A percentile compares a stretch with the other conserved stretches of the same genome.
Evolutionary conservation across 208 protist species (phyloP).

Genomic region (Wallacemonas rigidus): DNA sequence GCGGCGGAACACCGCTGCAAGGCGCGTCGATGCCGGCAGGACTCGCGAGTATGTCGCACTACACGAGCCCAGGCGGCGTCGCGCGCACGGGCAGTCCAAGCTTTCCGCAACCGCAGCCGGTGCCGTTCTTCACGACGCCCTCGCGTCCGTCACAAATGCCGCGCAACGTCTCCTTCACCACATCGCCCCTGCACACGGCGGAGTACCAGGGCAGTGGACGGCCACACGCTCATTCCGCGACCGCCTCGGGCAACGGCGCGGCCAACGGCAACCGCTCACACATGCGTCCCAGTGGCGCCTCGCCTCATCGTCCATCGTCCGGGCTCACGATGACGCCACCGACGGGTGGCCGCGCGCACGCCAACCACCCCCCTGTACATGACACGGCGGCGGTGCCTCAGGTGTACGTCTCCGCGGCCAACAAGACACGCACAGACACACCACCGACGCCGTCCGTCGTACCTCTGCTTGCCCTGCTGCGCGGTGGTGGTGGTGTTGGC

Average conservation of each 20-base stretch:
- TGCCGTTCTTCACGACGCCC: constrained; percentile 14
- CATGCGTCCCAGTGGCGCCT: neutral
- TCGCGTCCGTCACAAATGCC: neutral
- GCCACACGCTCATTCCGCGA: no score
- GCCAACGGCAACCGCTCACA: neutral
- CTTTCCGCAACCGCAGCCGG: neutral
- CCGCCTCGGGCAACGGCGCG: neutral
- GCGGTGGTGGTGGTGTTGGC: neutral
- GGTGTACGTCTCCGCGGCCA: neutral
- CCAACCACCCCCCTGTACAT: neutral
- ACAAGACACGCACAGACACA: neutral
- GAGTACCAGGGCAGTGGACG: neutral
- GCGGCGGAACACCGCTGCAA: neutral
- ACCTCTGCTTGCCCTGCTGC: constrained; percentile 10
- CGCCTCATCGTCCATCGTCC: no score
- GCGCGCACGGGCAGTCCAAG: neutral
- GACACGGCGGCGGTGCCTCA: neutral
- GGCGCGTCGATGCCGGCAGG: neutral
- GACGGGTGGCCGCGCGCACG: neutral
- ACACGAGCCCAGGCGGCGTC: neutral
- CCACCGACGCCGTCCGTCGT: constrained; percentile 11
- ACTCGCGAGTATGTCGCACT: neutral
- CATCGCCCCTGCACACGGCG: constrained; percentile 11
- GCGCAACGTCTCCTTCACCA: constrained; percentile 13
- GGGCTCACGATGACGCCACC: neutral